A percentile compares a stretch with the other conserved stretches of the same genome.
phyloP scores from a whole-genome alignment of 768 basidiomycete genomes.

The Mycena pura region DNA sequence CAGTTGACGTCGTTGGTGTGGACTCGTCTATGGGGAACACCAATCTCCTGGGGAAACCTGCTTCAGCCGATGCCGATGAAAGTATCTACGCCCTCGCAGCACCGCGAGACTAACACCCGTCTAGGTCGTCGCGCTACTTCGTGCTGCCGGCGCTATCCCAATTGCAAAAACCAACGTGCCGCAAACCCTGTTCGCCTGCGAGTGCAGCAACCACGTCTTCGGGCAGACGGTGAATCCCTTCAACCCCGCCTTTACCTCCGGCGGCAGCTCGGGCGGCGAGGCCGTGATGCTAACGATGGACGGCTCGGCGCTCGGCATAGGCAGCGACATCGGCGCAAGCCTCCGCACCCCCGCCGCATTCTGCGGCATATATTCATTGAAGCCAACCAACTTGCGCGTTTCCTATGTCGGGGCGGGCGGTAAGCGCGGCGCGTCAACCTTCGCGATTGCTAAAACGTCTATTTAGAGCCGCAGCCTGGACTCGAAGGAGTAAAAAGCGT shows the following conservation, averaged over 20 bases:
- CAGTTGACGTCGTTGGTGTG: too few species aligned
- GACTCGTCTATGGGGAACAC: too few species aligned
- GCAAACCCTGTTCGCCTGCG: slow-evolving; percentile 63
- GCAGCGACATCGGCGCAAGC: slow-evolving; percentile 74
- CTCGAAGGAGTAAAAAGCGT: slow-evolving; percentile 17
- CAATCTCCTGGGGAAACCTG: too few species aligned
- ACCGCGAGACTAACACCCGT: too few species aligned
- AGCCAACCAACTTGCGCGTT: slow-evolving; percentile 56
- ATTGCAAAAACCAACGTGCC: slow-evolving; percentile 78
- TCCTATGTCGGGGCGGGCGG: slow-evolving; percentile 49
- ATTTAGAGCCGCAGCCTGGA: slow-evolving; percentile 13
- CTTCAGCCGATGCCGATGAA: too few species aligned
- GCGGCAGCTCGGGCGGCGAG: slow-evolving; percentile 70
- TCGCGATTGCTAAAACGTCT: neutral
- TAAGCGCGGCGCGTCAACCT: slow-evolving; percentile 33
- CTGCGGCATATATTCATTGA: slow-evolving; percentile 67
- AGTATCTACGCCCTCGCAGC: too few species aligned
- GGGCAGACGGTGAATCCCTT: slow-evolving; percentile 63
- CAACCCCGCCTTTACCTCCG: slow-evolving; percentile 41
- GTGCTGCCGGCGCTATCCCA: slow-evolving; percentile 64
- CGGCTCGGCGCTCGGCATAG: slow-evolving; percentile 67
- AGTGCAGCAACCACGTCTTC: slow-evolving; percentile 64
- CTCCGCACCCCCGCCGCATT: slow-evolving; percentile 72
- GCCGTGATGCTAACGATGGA: slow-evolving; percentile 66
- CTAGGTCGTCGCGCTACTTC: too few species aligned